A percentile compares a stretch with the other conserved stretches of the same genome.
phyloP scores from a whole-genome alignment of 768 basidiomycete genomes.

The Panellus pusillus region DNA sequence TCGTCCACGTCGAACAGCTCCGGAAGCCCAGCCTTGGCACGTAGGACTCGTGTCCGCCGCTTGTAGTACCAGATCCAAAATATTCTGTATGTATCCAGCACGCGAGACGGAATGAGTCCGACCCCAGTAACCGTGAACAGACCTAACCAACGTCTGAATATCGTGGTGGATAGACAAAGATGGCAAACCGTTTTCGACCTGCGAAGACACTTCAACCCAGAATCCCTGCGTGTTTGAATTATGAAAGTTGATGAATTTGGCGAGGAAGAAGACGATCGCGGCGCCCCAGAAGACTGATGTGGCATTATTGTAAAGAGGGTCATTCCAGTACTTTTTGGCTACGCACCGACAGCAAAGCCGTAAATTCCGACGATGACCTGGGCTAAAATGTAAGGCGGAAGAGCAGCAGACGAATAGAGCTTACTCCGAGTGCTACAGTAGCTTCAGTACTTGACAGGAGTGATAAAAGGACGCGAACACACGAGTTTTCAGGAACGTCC shows the following conservation, averaged over 20 bases:
- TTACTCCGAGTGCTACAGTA: constrained; percentile 62
- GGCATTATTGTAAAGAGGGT: too few species aligned
- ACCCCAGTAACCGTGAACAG: constrained; percentile 82
- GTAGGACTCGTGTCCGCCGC: constrained; percentile 53
- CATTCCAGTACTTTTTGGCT: not conserved
- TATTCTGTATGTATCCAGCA: constrained; percentile 78
- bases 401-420: constrained; percentile 23
- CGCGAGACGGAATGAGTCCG: constrained; percentile 74
- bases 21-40: constrained; percentile 64
- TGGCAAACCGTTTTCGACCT: constrained; percentile 67
- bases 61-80: constrained; percentile 75
- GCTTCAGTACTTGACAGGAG: not conserved
- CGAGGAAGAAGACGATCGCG: constrained; percentile 74
- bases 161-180: not conserved
- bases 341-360: constrained; percentile 66
- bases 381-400: constrained; percentile 1
- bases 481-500: constrained; percentile 85
- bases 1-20: constrained; percentile 75
- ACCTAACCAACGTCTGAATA: constrained; percentile 36
- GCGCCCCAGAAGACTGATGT: constrained; percentile 79
- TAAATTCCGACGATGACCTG: constrained; percentile 71
- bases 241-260: constrained; percentile 68
- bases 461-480: not conserved
- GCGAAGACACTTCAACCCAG: constrained; percentile 80
- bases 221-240: constrained; percentile 69